Percentiles rank a stretch among this genome's conserved stretches.
phyloP scores from a whole-genome alignment of 768 basidiomycete genomes.

The Boletus bicolor region DNA sequence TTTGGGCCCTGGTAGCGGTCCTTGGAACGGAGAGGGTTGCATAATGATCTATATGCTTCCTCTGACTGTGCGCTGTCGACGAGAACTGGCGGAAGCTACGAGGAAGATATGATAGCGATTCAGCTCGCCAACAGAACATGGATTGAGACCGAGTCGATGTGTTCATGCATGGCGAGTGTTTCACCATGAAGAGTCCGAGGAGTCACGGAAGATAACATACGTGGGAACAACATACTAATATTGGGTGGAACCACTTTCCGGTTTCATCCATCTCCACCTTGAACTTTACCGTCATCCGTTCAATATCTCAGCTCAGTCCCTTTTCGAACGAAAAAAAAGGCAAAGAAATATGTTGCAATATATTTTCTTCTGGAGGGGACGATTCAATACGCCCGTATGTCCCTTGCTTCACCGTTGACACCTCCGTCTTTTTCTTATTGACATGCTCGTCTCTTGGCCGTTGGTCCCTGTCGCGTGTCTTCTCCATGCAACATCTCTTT shows the following conservation, averaged over 20 bases:
- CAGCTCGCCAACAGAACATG: neutral
- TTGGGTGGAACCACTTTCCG: conserved; percentile 10
- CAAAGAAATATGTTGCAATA: conserved; percentile 22
- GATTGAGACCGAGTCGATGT: neutral
- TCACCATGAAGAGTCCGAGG: neutral
- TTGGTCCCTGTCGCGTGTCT: neutral
- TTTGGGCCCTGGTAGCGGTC: conserved; percentile 32
- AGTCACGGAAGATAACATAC: conserved; percentile 9
- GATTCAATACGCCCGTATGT: conserved; percentile 30
- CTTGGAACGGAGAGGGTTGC: conserved; percentile 26
- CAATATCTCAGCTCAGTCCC: neutral
- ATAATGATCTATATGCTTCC: conserved; percentile 27
- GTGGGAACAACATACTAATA: conserved; percentile 23
- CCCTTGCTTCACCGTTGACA: neutral
- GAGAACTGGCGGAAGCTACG: conserved; percentile 16
- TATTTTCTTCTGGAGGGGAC: conserved; percentile 26
- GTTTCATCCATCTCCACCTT: conserved; percentile 18
- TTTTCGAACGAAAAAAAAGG: conserved; percentile 1
- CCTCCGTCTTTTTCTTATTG: neutral
- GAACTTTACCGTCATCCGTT: neutral
- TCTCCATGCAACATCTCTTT: neutral
- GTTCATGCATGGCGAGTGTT: neutral
- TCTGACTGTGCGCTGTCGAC: conserved; percentile 10
- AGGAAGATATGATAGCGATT: neutral
- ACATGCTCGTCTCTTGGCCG: neutral